Conservation (phyloP, 768 basidiomycete genomes). For the Termitomyces sp. region DNA sequence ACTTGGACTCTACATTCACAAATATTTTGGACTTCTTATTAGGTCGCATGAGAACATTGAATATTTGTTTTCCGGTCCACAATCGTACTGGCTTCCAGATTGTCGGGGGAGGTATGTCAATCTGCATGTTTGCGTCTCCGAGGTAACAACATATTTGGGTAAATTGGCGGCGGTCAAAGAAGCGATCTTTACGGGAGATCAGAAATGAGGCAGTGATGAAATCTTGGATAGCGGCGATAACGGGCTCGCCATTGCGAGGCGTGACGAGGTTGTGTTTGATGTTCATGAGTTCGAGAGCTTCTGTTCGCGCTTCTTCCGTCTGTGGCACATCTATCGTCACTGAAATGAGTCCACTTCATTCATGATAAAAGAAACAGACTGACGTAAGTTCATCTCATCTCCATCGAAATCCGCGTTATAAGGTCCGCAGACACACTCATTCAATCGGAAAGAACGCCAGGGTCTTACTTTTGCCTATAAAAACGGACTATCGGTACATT, state of each 20-base stretch:
- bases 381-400: slow-evolving; percentile 99
- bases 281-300: slow-evolving; percentile 95
- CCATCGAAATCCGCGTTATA: slow-evolving; percentile 99
- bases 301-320: slow-evolving; percentile 96
- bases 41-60: slow-evolving; percentile 94
- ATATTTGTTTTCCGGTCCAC: slow-evolving; percentile 99
- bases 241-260: slow-evolving; percentile 96
- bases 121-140: slow-evolving; percentile 83
- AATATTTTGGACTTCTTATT: slow-evolving; percentile 76
- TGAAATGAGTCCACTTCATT: slow-evolving; percentile 1
- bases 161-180: slow-evolving; percentile 92
- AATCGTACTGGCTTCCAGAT: slow-evolving; percentile 89
- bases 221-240: slow-evolving; percentile 99
- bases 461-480: slow-evolving; percentile 81
- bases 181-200: slow-evolving; percentile 86
- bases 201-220: slow-evolving; percentile 99
- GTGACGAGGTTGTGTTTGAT: slow-evolving; percentile 97
- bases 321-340: slow-evolving; percentile 81
- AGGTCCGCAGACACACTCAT: slow-evolving; percentile 98
- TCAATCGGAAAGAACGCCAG: slow-evolving; percentile 95
- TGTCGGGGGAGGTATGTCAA: slow-evolving; percentile 92
- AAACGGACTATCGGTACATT: neutral
- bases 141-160: slow-evolving; percentile 96
- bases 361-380: slow-evolving; percentile 20
- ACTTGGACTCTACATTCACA: slow-evolving; percentile 96